Percentiles rank a stretch among this genome's conserved stretches.
Evolutionary conservation across 1,284 basidiomycete genomes (phyloP).

Genomic region (Takashimella tepidaria): DNA sequence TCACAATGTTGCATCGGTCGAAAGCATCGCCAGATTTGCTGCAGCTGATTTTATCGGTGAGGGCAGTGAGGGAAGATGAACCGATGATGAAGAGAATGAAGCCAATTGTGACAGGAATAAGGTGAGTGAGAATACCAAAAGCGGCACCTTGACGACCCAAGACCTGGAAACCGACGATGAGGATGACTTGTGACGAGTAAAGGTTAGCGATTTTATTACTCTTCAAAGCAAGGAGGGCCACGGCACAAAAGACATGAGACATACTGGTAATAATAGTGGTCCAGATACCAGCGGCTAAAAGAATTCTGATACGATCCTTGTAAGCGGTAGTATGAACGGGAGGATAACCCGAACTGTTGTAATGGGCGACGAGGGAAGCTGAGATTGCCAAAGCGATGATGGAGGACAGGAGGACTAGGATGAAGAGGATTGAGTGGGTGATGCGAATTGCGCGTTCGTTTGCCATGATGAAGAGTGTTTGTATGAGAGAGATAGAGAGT

Average conservation of each 20-base stretch:
- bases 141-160: slow-evolving; percentile 26
- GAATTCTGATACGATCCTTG: slow-evolving; percentile 47
- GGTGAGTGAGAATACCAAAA: slow-evolving; percentile 47
- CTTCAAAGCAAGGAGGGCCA: not conserved
- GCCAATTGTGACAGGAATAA: slow-evolving; percentile 41
- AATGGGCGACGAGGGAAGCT: slow-evolving; percentile 28
- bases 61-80: slow-evolving; percentile 40
- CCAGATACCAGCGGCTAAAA: slow-evolving; percentile 45
- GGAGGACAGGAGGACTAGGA: slow-evolving; percentile 31
- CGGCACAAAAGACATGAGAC: slow-evolving; percentile 12
- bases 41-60: slow-evolving; percentile 42
- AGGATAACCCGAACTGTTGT: slow-evolving; percentile 45
- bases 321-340: slow-evolving; percentile 29
- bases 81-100: slow-evolving; percentile 49
- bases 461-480: slow-evolving; percentile 23
- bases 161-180: slow-evolving; percentile 43
- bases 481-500: not conserved
- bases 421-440: slow-evolving; percentile 38
- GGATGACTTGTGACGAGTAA: slow-evolving; percentile 29
- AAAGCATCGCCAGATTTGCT: slow-evolving; percentile 29
- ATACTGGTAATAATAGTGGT: slow-evolving; percentile 35
- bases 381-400: slow-evolving; percentile 43
- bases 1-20: slow-evolving; percentile 42
- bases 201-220: not conserved
- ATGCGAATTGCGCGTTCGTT: slow-evolving; percentile 38